These are phyloP conservation scores for Mucor saturninus DNA, from an alignment of 371 early-diverging fungal genomes.

Conservation along the genomic window DNA sequence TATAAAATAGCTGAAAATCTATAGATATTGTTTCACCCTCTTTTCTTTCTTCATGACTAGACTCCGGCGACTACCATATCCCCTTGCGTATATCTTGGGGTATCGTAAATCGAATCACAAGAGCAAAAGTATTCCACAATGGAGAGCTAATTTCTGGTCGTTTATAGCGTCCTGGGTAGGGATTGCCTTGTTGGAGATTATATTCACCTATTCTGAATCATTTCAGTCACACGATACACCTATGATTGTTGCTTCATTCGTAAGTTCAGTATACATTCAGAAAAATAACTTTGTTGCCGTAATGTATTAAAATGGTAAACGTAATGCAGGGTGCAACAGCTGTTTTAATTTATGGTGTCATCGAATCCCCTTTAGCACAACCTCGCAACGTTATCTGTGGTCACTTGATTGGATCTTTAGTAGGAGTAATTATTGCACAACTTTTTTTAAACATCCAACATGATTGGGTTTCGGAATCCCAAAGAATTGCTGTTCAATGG, in stretches of 20 bases:
- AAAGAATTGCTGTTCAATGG: slow-evolving; percentile 59
- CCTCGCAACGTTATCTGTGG: slow-evolving; percentile 72
- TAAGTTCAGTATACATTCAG: slow-evolving; percentile 23
- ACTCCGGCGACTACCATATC: slow-evolving; percentile 17
- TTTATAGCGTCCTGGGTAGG: slow-evolving; percentile 57
- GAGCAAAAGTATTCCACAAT: slow-evolving; percentile 24
- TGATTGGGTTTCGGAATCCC: slow-evolving; percentile 30
- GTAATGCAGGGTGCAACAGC: slow-evolving; percentile 63
- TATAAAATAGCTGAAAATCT: no score
- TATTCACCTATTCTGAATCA: slow-evolving; percentile 33
- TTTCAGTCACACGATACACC: slow-evolving; percentile 40
- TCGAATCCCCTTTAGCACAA: slow-evolving; percentile 76
- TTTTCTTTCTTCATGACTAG: not conserved
- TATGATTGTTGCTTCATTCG: slow-evolving; percentile 53
- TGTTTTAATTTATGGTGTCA: slow-evolving; percentile 72
- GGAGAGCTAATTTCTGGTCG: slow-evolving; percentile 46
- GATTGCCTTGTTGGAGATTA: slow-evolving; percentile 40
- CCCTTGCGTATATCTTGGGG: slow-evolving; percentile 28
- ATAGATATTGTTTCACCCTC: not conserved
- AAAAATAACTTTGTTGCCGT: no score
- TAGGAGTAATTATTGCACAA: slow-evolving; percentile 67
- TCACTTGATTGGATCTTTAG: slow-evolving; percentile 64
- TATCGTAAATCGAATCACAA: slow-evolving; percentile 18
- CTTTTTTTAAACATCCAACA: slow-evolving; percentile 55
- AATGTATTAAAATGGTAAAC: no score